Evolutionary conservation across 768 basidiomycete species (phyloP).

Genomic region (Phanerodontia chrysosporium): DNA sequence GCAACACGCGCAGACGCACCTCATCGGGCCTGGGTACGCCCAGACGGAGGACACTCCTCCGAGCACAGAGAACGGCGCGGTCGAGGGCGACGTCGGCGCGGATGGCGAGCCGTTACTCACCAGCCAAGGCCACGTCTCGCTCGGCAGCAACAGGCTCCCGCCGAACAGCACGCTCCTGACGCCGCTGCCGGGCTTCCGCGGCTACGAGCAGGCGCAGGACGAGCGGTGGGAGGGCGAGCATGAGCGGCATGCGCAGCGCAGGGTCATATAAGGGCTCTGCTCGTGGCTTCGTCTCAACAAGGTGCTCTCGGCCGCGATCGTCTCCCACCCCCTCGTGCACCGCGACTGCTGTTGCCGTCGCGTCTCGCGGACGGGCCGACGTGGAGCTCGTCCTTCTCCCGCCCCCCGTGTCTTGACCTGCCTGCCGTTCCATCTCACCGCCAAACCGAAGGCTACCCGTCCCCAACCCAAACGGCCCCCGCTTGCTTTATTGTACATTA

Average conservation of each 20-base stretch:
- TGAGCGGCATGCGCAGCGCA: background rate
- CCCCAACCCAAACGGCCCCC: too few relatives aligned
- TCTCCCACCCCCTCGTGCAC: too few relatives aligned
- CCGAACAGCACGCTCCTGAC: constrained; percentile 14
- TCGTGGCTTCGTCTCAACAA: background rate
- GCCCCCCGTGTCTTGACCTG: background rate
- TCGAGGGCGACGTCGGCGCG: background rate
- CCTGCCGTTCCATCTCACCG: background rate
- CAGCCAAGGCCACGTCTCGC: constrained; percentile 5
- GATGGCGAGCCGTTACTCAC: constrained; percentile 13
- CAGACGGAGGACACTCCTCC: background rate
- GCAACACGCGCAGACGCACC: background rate
- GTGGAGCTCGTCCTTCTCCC: background rate
- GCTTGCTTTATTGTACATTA: background rate
- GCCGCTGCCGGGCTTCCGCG: constrained; percentile 10
- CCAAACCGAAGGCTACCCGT: too few relatives aligned
- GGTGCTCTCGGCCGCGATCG: background rate
- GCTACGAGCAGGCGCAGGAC: background rate
- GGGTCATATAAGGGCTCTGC: background rate
- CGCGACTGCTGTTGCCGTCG: background rate
- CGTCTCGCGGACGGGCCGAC: background rate
- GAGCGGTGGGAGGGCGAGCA: constrained; percentile 1
- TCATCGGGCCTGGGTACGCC: background rate
- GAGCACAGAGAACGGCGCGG: background rate
- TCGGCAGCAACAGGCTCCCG: constrained; percentile 14